These are phyloP conservation scores for Actinomortierella ambigua DNA, from an alignment of 371 early-diverging fungal genomes.

Conservation along the genomic window DNA sequence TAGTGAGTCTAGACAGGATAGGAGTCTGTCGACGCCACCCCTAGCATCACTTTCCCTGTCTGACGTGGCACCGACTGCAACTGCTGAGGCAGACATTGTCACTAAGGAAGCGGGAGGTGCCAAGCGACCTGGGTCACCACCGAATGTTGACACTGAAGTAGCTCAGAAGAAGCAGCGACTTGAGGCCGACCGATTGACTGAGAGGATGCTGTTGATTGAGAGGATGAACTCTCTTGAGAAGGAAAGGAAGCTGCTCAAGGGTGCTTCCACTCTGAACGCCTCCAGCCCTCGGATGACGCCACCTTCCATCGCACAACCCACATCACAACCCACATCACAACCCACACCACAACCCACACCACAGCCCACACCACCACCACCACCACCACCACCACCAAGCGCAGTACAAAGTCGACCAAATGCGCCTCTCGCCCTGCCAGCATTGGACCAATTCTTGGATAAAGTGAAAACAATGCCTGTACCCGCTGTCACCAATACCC, in stretches of 20 bases:
- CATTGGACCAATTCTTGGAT: conserved; percentile 18
- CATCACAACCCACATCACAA: background rate
- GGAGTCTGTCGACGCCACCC: too few species aligned
- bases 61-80: too few species aligned
- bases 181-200: background rate
- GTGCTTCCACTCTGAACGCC: background rate
- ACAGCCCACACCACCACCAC: conserved; percentile 1
- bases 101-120: too few species aligned
- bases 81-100: too few species aligned
- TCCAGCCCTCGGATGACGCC: too few species aligned
- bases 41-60: too few species aligned
- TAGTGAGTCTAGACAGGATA: too few species aligned
- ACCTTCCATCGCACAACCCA: background rate
- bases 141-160: too few species aligned
- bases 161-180: too few species aligned
- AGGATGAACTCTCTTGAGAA: background rate
- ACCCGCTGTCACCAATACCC: background rate
- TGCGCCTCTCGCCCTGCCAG: background rate
- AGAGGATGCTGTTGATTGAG: background rate
- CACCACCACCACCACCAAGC: background rate
- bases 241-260: background rate
- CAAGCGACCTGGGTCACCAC: too few species aligned
- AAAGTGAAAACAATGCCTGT: conserved; percentile 11
- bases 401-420: conserved; percentile 1
- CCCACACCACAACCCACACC: conserved; percentile 2